Evolutionary conservation across 768 basidiomycete genomes (phyloP), one percentile per base, ranked within the genome.

Genomic region (Mycena indigotica): DNA sequence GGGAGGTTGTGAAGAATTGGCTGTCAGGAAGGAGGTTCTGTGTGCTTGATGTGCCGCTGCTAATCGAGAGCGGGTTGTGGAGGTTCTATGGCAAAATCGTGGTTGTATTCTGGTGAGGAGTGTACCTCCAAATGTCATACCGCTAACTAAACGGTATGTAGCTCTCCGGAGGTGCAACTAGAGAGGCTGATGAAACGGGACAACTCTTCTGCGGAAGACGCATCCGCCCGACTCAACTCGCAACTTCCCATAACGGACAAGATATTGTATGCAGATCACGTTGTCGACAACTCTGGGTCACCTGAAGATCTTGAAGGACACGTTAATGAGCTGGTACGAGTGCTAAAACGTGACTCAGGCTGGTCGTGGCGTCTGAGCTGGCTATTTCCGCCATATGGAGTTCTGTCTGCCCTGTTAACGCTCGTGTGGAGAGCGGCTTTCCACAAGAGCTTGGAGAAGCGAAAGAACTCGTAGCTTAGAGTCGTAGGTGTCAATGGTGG

Each of bases 41-140:
- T 60, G 79, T 98, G 2, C 72, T 98, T 63, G 97, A 98, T 71
- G 91, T 97, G 5, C 97, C 97, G 28, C 73, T 98, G 50, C 76
- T 99, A 54, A 88, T 99, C 55, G 97, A 99, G 70, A 86, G 90
- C 0, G 88, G 88, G 2, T 68, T 98, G 32, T 93, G 88, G 84
- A 84, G 81, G 66, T 89, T 84, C 80, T 89, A 95, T 44, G 94
- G 87, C 3, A 80, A 82, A 60, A 86, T 98, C 21, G 80, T 95
- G 3, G 87, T 99, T 10, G 95, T 97, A 4, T 95, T 93, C 68
- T 97, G 95, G 96, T 97, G 53, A 49, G 82, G 73, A 35, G 32
- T 35, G 32, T n/a, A n/a, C n/a, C n/a, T n/a, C n/a, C n/a, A n/a
- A n/a, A n/a, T n/a, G n/a, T n/a, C n/a, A n/a, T n/a, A n/a, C 29